phyloP scores from a whole-genome alignment of 352 stramenopile species.

The Globisporangium nagaii region DNA sequence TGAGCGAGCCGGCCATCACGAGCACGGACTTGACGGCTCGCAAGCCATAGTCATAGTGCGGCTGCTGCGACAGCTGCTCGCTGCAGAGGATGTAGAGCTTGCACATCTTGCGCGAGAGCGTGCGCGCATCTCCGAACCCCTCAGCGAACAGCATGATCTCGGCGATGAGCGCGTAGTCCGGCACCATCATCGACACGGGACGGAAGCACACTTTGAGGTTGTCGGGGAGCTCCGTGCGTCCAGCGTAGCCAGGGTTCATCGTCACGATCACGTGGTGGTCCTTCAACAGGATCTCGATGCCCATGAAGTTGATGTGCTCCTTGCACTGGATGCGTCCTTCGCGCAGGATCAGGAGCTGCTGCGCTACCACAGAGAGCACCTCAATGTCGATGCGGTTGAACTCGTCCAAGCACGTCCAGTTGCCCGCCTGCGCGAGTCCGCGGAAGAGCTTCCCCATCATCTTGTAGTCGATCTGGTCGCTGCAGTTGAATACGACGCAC shows the following conservation, averaged over 20 bases:
- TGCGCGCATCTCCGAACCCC: conserved; percentile 91
- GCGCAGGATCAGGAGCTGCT: conserved; percentile 80
- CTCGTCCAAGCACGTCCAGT: conserved; percentile 90
- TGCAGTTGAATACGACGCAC: conserved; percentile 96
- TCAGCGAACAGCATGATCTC: conserved; percentile 97
- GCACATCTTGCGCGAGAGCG: conserved; percentile 95
- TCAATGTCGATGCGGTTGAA: conserved; percentile 95
- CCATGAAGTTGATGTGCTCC: conserved; percentile 94
- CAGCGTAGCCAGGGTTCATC: conserved; percentile 96
- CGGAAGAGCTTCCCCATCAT: conserved; percentile 97
- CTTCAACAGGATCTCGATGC: conserved; percentile 93
- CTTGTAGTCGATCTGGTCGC: conserved; percentile 95
- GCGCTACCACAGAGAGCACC: conserved; percentile 92
- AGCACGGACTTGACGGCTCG: conserved; percentile 91
- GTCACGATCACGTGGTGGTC: conserved; percentile 97
- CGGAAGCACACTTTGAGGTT: conserved; percentile 96
- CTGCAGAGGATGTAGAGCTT: conserved; percentile 92
- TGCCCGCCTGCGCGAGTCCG: conserved; percentile 86
- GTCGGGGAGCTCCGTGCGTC: conserved; percentile 94
- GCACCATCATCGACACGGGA: conserved; percentile 96
- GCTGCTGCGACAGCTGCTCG: conserved; percentile 92
- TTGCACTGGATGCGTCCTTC: conserved; percentile 80
- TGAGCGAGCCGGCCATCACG: conserved; percentile 90
- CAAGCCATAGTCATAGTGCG: conserved; percentile 94
- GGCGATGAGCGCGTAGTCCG: conserved; percentile 93